phyloP scores from a whole-genome alignment of 2,329 filamentous ascomycete genomes.

The Xylariaceae sp. region DNA sequence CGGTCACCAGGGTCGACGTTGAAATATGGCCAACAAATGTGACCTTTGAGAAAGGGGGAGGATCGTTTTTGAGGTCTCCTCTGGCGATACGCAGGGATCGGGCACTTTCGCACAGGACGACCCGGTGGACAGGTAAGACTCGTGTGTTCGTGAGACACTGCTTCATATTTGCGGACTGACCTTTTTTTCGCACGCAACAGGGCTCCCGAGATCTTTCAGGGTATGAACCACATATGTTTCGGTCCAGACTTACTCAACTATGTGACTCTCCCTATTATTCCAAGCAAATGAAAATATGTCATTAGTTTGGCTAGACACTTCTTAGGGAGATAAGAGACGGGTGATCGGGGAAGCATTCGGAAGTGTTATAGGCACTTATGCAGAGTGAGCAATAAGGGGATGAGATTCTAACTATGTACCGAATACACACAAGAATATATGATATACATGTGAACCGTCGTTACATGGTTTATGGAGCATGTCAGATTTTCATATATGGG shows the following conservation, averaged over 20 bases:
- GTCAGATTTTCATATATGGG: too few species aligned
- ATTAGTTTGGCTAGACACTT: too few species aligned
- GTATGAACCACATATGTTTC: constrained; percentile 47
- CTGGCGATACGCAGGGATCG: constrained; percentile 50
- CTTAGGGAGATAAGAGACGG: too few species aligned
- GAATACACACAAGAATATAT: too few species aligned
- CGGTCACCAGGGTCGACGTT: too few species aligned
- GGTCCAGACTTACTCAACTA: constrained; percentile 42
- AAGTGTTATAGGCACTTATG: too few species aligned
- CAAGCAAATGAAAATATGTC: constrained; percentile 27
- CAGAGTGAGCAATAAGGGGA: too few species aligned
- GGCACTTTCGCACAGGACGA: constrained; percentile 48
- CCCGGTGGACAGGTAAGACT: constrained; percentile 38
- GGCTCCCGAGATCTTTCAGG: constrained; percentile 40
- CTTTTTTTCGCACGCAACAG: constrained; percentile 19
- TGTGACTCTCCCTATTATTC: constrained; percentile 46
- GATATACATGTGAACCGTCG: too few species aligned
- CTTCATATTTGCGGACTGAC: not conserved
- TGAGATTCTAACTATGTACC: too few species aligned
- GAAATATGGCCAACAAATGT: constrained; percentile 67
- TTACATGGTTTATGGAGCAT: too few species aligned
- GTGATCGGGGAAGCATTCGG: too few species aligned
- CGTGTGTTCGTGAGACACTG: not conserved
- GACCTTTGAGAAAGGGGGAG: constrained; percentile 46
- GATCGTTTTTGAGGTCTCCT: constrained; percentile 46